Evolutionary conservation across 352 stramenopile species (phyloP).

Genomic region (Globisporangium recalcitrans): DNA sequence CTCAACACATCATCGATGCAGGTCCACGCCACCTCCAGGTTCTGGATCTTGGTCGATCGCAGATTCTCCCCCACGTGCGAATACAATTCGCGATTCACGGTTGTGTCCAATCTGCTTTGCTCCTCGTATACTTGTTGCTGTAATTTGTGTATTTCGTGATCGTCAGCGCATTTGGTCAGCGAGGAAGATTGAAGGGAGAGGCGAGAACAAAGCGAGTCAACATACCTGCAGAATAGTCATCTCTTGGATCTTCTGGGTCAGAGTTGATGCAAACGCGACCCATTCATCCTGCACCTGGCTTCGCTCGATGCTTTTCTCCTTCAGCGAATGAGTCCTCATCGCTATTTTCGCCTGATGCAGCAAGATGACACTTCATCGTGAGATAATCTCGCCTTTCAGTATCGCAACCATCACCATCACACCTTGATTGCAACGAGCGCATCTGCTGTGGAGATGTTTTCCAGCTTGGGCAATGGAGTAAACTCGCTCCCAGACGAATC

Average conservation of each 20-base stretch:
- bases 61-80: conserved; percentile 25
- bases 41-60: conserved; percentile 22
- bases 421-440: conserved; percentile 22
- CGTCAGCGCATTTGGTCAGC: neutral
- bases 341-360: conserved; percentile 32
- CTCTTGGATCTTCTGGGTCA: conserved; percentile 38
- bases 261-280: conserved; percentile 23
- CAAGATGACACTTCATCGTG: conserved; percentile 17
- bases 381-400: neutral
- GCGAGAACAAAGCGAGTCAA: no score
- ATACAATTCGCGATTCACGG: conserved; percentile 25
- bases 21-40: conserved; percentile 25
- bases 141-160: neutral
- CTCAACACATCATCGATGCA: conserved; percentile 21
- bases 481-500: conserved; percentile 19
- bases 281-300: conserved; percentile 41
- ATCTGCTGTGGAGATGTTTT: conserved; percentile 2
- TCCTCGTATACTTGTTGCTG: conserved; percentile 42
- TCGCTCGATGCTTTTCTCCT: conserved; percentile 30
- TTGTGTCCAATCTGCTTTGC: conserved; percentile 30
- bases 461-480: neutral
- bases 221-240: conserved; percentile 26
- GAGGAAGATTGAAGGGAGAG: no score
- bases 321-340: conserved; percentile 34
- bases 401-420: neutral